Evolutionary conservation across 805 yeast species (phyloP).

Genomic region (Jamesozyma lodderae): DNA sequence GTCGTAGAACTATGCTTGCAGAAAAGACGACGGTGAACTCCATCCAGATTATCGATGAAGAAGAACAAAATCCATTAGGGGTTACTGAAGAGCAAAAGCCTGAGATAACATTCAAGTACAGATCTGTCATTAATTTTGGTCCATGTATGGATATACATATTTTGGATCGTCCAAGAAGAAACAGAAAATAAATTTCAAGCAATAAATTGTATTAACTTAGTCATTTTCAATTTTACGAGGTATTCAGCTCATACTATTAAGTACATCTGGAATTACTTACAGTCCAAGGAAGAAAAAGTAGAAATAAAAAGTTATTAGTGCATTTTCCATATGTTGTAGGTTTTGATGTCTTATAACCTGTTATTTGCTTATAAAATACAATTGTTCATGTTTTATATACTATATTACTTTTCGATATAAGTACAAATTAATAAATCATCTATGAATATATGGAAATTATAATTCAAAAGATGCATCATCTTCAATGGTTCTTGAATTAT

Average conservation of each 20-base stretch:
- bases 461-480: conserved; percentile 5
- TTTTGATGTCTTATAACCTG: no score
- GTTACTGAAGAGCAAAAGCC: conserved; percentile 15
- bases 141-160: conserved; percentile 26
- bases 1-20: conserved; percentile 4
- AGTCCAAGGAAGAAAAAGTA: no score
- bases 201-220: no score
- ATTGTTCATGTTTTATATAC: background rate
- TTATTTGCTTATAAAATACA: no score
- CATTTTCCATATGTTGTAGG: no score
- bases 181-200: conserved; percentile 3
- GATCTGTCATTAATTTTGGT: conserved; percentile 18
- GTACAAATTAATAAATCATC: background rate
- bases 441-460: background rate
- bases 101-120: conserved; percentile 15
- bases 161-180: conserved; percentile 26
- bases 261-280: no score
- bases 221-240: no score
- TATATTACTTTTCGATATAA: background rate
- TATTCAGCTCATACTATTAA: no score
- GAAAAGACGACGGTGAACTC: background rate
- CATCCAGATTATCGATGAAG: background rate
- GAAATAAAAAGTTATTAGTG: no score
- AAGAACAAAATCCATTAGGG: background rate
- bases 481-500: no score